Base-by-base conservation (phyloP, 179 eudicot species). In the Camellia oleifera region DNA sequence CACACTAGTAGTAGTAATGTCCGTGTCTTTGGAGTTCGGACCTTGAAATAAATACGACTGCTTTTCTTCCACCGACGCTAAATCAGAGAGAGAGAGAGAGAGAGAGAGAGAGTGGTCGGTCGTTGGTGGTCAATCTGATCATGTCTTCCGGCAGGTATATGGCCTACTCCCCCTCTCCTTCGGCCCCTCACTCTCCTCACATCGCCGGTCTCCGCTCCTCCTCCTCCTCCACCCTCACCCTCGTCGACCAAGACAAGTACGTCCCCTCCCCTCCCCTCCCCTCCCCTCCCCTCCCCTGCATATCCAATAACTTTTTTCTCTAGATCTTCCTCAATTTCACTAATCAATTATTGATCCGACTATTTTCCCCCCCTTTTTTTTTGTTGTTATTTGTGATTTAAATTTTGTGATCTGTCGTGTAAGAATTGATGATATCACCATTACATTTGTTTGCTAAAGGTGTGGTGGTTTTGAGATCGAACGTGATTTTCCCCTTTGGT, bases 151-250 rank as follows among this genome's bases (percentile, higher is more conserved):
- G 97, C 60, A 92, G 98, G 86, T 95, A 92, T 81, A 95, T 95
- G 95, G 86, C 93, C 0, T 91, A 88, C 90, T 91, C 99, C 10
- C 99, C 99, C 7, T 96, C 98, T 4, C 97, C 97, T 0, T 94
- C 98, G n/a, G 91, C 98, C 11, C 93, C 99, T 83, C 97, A 88
- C 86, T 96, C 99, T 76, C 97, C 99, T 73, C 99, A 94, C 81
- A 80, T 94, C 87, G 82, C 83, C 74, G 92, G 85, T 66, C 86
- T 93, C 17, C 97, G 92, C 79, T 92, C 98, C 67, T 89, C 93
- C 79, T 92, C 98, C 67, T 89, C 93, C 72, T n/a, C n/a, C n/a
- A 82, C 95, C 57, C 50, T 85, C 75, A 91, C 91, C 53, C 67
- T 91, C 79, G 83, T 82, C 54, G 97, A 95, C 72, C 97, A 93